Percentiles rank a stretch among this genome's conserved stretches.
Conservation (phyloP, 768 basidiomycete genomes). For the Xanthoconium purpureum region DNA sequence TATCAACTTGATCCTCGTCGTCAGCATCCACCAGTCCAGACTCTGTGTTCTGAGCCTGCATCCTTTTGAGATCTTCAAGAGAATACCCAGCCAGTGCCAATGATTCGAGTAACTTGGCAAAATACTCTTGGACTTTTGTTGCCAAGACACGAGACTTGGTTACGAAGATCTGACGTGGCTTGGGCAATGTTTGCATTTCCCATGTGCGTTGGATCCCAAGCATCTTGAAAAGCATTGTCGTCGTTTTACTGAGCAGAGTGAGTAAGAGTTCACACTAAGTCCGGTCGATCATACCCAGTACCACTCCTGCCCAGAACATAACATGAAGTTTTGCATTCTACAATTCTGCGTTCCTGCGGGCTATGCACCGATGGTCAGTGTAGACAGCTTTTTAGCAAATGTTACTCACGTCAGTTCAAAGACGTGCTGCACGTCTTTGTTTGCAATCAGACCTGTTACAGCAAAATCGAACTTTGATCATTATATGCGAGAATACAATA, state of each 20-base stretch:
- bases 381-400: conserved; percentile 11
- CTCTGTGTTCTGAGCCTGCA: conserved; percentile 20
- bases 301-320: conserved; percentile 71
- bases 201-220: conserved; percentile 61
- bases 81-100: conserved; percentile 36
- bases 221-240: conserved; percentile 77
- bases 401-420: conserved; percentile 25
- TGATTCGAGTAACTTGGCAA: conserved; percentile 47
- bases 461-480: background rate
- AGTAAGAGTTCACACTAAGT: background rate
- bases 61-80: conserved; percentile 37
- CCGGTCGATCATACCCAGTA: conserved; percentile 50
- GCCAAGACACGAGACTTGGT: conserved; percentile 68
- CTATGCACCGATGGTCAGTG: conserved; percentile 20
- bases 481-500: background rate
- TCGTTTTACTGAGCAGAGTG: conserved; percentile 54
- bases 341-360: conserved; percentile 51
- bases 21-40: conserved; percentile 33
- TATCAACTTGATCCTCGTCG: conserved; percentile 24
- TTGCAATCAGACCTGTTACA: conserved; percentile 21
- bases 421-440: conserved; percentile 25
- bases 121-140: conserved; percentile 69
- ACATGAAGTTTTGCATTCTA: conserved; percentile 57
- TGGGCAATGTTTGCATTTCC: conserved; percentile 33
- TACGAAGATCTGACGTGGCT: conserved; percentile 68